A percentile compares a stretch with the other conserved stretches of the same genome.
Evolutionary conservation across 192 early-diverging fungal genomes (phyloP).

Genomic region (Kappamyces sp.): DNA sequence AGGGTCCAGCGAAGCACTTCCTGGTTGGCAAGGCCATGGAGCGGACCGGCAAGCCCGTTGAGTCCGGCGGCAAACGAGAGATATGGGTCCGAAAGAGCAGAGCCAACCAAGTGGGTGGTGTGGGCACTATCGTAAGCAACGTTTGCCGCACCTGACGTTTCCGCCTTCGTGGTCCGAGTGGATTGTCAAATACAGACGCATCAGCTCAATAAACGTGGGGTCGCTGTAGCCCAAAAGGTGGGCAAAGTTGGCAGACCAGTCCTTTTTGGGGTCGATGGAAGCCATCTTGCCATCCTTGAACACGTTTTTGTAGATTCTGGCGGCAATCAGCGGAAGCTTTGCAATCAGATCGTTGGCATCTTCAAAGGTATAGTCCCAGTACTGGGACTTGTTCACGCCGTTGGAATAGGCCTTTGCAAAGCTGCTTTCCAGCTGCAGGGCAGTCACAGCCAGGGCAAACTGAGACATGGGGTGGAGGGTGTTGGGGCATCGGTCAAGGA

Average conservation of each 20-base stretch:
- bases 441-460: constrained; percentile 93
- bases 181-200: constrained; percentile 98
- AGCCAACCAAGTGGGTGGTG: constrained; percentile 92
- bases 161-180: constrained; percentile 99
- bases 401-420: constrained; percentile 95
- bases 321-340: constrained; percentile 93
- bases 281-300: constrained; percentile 94
- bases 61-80: constrained; percentile 94
- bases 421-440: constrained; percentile 91
- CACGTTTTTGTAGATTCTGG: constrained; percentile 98
- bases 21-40: constrained; percentile 99
- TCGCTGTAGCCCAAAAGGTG: constrained; percentile 85
- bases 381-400: constrained; percentile 88
- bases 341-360: constrained; percentile 98
- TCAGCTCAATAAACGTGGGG: constrained; percentile 91
- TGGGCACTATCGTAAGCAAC: constrained; percentile 62
- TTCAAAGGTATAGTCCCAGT: constrained; percentile 96
- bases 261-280: constrained; percentile 77
- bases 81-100: constrained; percentile 97
- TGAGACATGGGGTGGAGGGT: constrained; percentile 99
- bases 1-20: constrained; percentile 97
- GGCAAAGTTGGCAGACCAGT: constrained; percentile 96
- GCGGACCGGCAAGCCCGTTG: constrained; percentile 96
- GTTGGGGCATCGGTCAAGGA: constrained; percentile 97
- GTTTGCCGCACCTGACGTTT: constrained; percentile 68